Base-by-base conservation (phyloP, 257 asterid species). In the Solanum bukasovii region DNA sequence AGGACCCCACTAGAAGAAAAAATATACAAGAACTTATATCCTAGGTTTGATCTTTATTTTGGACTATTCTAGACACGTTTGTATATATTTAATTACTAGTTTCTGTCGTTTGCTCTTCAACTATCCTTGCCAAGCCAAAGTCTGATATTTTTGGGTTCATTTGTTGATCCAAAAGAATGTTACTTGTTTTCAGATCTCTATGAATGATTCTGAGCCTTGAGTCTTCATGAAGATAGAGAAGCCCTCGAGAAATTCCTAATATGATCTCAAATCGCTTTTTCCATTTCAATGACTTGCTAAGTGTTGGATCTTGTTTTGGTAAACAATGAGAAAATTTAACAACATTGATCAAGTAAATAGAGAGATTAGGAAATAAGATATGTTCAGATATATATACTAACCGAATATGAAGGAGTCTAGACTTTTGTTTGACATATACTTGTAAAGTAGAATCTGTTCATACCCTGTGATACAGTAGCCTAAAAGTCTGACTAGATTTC, bases 51-150 rank as follows among this genome's bases (percentile, higher is more conserved):
- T 25, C 6, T 12, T 27, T 25, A 12, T 67, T 25, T 27, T 67
- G 34, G 20, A 25, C 35, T 67, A 4, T 12, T 13, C 35, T 12
- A 25, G 74, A 67, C 74, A 67, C 73, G 34, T 25, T 27, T 67
- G 20, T 5, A 65, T 61, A 1, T 9, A 25, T 9, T 10, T n/a
- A n/a, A 59, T 18, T 6, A 25, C 2, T 65, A 11, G 33, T 65
- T 44, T 38, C 42, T 38, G 42, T 75, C 4, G 40, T 29, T 16
- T 87, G 61, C 1, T 61, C 88, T 61, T 75, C 88, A 13, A 87
- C 61, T 49, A 87, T 87, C 37, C 88, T 87, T 52, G 85, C 88
- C 88, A 87, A 75, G 34, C 88, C 88, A 9, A 87, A 87, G 40
- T 87, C 86, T 75, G 88, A 87, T 5, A 87, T 87, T 87, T 52